Percentiles rank a stretch among this genome's conserved stretches.
phyloP scores from a whole-genome alignment of 495 filamentous ascomycete genomes.

The Sabuloglossum arenarium region DNA sequence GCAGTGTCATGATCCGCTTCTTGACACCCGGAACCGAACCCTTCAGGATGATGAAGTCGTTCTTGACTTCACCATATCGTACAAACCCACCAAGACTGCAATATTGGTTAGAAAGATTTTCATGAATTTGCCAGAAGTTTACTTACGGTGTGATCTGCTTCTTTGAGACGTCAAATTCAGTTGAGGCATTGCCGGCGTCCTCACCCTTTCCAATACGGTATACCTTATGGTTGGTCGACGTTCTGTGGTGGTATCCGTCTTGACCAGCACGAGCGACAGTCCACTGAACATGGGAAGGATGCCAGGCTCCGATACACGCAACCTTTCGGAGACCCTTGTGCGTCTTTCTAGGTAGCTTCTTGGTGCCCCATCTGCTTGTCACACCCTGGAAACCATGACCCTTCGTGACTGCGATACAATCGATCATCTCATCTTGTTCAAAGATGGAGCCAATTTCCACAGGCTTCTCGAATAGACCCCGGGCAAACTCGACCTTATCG shows the following conservation, averaged over 20 bases:
- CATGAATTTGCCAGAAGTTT: background rate
- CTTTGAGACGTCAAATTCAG: slow-evolving; percentile 93
- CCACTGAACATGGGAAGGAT: slow-evolving; percentile 99
- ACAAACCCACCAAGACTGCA: slow-evolving; percentile 93
- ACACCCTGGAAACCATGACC: slow-evolving; percentile 98
- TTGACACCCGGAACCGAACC: slow-evolving; percentile 93
- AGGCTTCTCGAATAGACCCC: slow-evolving; percentile 94
- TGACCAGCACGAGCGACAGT: slow-evolving; percentile 99
- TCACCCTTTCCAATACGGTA: slow-evolving; percentile 91
- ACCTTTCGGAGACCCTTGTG: slow-evolving; percentile 99
- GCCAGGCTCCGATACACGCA: slow-evolving; percentile 99
- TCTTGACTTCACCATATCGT: slow-evolving; percentile 97
- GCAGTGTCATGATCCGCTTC: slow-evolving; percentile 98
- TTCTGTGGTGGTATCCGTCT: slow-evolving; percentile 99
- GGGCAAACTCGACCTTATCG: slow-evolving; percentile 91
- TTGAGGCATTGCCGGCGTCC: slow-evolving; percentile 77
- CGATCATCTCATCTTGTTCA: slow-evolving; percentile 99
- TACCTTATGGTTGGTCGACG: slow-evolving; percentile 99
- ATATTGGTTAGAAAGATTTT: slow-evolving; percentile 19
- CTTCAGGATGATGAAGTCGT: slow-evolving; percentile 98
- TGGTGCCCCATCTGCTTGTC: slow-evolving; percentile 96
- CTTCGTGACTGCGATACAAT: slow-evolving; percentile 99
- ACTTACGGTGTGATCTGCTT: slow-evolving; percentile 99
- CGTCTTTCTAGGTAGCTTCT: slow-evolving; percentile 99
- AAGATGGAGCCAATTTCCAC: slow-evolving; percentile 86